These are phyloP conservation scores for Leucaena leucocephala DNA, from an alignment of 306 rosid species.

Conservation along the genomic window DNA sequence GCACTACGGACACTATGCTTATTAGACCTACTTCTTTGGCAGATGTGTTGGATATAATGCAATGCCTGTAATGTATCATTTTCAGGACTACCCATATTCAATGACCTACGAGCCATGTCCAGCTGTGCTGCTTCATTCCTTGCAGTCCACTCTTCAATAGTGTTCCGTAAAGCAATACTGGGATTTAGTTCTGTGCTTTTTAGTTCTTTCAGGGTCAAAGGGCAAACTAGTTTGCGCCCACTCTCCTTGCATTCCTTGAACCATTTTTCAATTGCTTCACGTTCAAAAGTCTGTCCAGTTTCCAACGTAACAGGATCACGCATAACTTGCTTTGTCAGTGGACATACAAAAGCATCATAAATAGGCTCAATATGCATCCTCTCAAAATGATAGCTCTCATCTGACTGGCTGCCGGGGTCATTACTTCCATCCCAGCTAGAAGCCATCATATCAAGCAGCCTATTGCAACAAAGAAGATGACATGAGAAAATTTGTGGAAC, in stretches of 20 bases:
- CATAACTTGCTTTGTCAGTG: conserved; percentile 92
- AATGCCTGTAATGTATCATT: conserved; percentile 72
- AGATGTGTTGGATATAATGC: conserved; percentile 67
- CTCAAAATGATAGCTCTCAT: conserved; percentile 74
- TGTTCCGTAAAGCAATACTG: conserved; percentile 93
- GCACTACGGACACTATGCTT: conserved; percentile 68
- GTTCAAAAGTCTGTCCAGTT: conserved; percentile 92
- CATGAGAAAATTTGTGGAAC: conserved; percentile 3
- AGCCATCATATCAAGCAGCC: conserved; percentile 61
- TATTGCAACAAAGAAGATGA: conserved; percentile 41
- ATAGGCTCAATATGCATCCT: conserved; percentile 85
- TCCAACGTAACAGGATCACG: conserved; percentile 88
- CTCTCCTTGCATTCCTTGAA: conserved; percentile 91
- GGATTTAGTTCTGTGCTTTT: conserved; percentile 76
- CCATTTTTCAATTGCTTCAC: conserved; percentile 94
- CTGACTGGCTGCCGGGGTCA: conserved; percentile 86
- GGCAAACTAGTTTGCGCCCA: conserved; percentile 78
- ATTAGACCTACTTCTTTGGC: conserved; percentile 69
- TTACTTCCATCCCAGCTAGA: conserved; percentile 84
- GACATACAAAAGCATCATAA: conserved; percentile 90
- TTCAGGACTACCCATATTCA: conserved; percentile 73
- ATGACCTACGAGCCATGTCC: conserved; percentile 80
- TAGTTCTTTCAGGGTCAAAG: conserved; percentile 73
- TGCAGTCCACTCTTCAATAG: conserved; percentile 98
- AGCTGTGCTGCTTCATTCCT: conserved; percentile 97